A percentile compares a stretch with the other conserved stretches of the same genome.
Conservation (phyloP, 352 stramenopile genomes). For the Phytophthora cactorum region DNA sequence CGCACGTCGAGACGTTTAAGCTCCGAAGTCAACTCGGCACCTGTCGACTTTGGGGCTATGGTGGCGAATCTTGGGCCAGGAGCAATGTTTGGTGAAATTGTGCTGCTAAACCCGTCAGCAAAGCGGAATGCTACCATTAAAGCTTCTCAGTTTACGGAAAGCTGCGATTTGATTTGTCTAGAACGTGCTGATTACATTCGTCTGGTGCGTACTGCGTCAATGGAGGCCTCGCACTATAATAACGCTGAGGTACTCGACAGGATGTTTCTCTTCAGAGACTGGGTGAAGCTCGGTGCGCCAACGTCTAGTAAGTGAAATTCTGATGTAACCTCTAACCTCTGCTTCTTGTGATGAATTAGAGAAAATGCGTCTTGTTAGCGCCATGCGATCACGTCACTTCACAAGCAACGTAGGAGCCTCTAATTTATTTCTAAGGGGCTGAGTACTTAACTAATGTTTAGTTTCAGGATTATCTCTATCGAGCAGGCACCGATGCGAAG, state of each 20-base stretch:
- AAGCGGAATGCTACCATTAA: slow-evolving; percentile 75
- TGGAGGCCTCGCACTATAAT: slow-evolving; percentile 83
- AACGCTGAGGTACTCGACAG: slow-evolving; percentile 78
- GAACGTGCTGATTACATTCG: slow-evolving; percentile 78
- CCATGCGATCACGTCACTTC: slow-evolving; percentile 70
- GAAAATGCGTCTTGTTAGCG: slow-evolving; percentile 79
- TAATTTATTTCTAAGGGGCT: neutral
- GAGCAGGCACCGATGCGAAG: slow-evolving; percentile 64
- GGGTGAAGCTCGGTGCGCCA: slow-evolving; percentile 68
- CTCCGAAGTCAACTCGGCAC: slow-evolving; percentile 14
- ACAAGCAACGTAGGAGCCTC: slow-evolving; percentile 52
- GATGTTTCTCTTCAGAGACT: slow-evolving; percentile 76
- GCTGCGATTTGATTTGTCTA: slow-evolving; percentile 74
- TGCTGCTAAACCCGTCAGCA: slow-evolving; percentile 70
- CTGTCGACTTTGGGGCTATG: slow-evolving; percentile 59
- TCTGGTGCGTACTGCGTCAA: slow-evolving; percentile 73
- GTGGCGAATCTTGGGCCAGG: slow-evolving; percentile 69
- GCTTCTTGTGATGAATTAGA: slow-evolving; percentile 30
- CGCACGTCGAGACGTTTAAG: slow-evolving; percentile 31
- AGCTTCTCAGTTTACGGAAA: slow-evolving; percentile 65
- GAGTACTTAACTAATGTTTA: neutral
- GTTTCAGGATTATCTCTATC: slow-evolving; percentile 71
- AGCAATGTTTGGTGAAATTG: slow-evolving; percentile 80
- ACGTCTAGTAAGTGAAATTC: neutral
- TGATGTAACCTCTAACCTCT: neutral